Evolutionary conservation across 345 rosid genomes (phyloP).

Genomic region (Bruguiera parviflora): DNA sequence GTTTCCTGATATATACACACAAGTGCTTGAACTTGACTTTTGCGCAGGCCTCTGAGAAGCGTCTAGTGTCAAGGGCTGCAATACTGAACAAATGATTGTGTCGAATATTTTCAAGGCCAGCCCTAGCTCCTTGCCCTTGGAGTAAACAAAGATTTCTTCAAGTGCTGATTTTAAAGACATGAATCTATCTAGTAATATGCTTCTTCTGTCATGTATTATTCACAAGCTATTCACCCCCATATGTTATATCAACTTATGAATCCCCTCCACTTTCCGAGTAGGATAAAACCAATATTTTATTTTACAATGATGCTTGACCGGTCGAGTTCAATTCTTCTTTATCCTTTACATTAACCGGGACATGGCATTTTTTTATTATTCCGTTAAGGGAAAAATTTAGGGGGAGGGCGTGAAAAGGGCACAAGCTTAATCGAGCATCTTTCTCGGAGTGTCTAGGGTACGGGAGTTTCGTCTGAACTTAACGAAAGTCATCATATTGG

Average conservation of each 20-base stretch:
- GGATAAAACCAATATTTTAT: neutral
- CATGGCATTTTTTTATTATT: too few relatives aligned
- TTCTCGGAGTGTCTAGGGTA: too few relatives aligned
- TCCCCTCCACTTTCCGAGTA: neutral
- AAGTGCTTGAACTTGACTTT: neutral
- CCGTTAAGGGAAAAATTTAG: too few relatives aligned
- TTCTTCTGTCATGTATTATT: slow-evolving; percentile 16
- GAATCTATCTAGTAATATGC: neutral
- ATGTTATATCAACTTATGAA: neutral
- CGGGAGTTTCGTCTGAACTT: too few relatives aligned
- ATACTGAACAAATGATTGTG: slow-evolving; percentile 35
- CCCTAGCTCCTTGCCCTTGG: slow-evolving; percentile 10
- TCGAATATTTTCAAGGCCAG: slow-evolving; percentile 16
- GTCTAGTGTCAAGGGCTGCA: slow-evolving; percentile 38
- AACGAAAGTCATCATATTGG: too few relatives aligned
- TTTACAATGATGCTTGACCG: too few relatives aligned
- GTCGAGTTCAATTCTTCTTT: too few relatives aligned
- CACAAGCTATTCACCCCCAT: slow-evolving; percentile 16
- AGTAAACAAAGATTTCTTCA: slow-evolving; percentile 8
- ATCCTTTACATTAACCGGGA: too few relatives aligned
- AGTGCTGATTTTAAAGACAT: slow-evolving; percentile 8
- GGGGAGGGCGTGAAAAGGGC: too few relatives aligned
- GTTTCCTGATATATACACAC: neutral
- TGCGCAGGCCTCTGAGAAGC: slow-evolving; percentile 44
- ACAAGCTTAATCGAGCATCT: too few relatives aligned